Evolutionary conservation across 2,329 filamentous ascomycete species (phyloP), one percentile per base, ranked within the genome.

Genomic region (Fusarium albidum): DNA sequence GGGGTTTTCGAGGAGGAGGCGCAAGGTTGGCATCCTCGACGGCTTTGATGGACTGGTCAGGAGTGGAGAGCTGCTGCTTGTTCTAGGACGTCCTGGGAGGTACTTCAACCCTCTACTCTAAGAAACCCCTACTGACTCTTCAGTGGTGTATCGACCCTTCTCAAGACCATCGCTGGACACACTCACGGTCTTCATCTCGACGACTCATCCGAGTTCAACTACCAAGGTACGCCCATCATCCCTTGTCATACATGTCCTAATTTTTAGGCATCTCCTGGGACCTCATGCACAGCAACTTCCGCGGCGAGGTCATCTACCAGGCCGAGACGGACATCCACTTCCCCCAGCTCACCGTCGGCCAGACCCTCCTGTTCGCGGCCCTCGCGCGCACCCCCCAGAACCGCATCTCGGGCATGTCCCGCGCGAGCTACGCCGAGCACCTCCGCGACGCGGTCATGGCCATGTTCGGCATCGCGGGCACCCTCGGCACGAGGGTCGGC

Each of bases 81-180:
- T 59, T 7, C 38, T 59, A n/a, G n/a, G n/a, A n/a, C n/a, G 56
- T 5, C 62, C 62, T 3, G 62, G 62, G 11, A 64, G 62, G 62
- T 58, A 59, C 26, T 46, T n/a, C n/a, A n/a, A n/a, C n/a, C n/a
- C n/a, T n/a, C n/a, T n/a, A n/a, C n/a, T n/a, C n/a, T n/a, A n/a
- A n/a, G n/a, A n/a, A n/a, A n/a, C n/a, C n/a, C n/a, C n/a, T n/a
- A n/a, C n/a, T n/a, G n/a, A n/a, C n/a, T n/a, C n/a, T n/a, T n/a
- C n/a, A n/a, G n/a, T n/a, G 88, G 33, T 95, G 91, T 70, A n/a
- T 90, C 88, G 9, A 95, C 91, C 2, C 86, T 95, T 57, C 77
- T 95, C 44, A 94, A 93, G 75, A 89, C 90, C 0, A 83, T 95
- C 57, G 83, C 90, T 1, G 90, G 91, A 47, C 90, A 94, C 72